A percentile compares a stretch with the other conserved stretches of the same genome.
Evolutionary conservation across 2,329 filamentous ascomycete species (phyloP).

Genomic region (Apiospora kogelbergensis): DNA sequence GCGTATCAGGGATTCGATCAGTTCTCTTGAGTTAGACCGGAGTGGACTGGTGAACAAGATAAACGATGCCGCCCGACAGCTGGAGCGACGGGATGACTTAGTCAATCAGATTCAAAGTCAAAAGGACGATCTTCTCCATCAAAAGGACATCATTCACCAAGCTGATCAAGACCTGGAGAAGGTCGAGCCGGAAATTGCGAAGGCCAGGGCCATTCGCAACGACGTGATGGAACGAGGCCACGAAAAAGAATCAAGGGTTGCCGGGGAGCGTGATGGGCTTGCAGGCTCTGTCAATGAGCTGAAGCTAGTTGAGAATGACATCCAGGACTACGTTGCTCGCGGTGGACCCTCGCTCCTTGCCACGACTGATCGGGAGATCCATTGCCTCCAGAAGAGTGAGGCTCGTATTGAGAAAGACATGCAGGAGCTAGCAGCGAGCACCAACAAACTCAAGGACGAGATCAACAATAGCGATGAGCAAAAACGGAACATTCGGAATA

Average conservation of each 20-base stretch:
- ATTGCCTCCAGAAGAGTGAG: constrained; percentile 66
- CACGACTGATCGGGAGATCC: constrained; percentile 68
- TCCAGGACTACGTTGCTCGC: constrained; percentile 74
- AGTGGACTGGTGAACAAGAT: constrained; percentile 75
- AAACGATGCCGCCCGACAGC: constrained; percentile 66
- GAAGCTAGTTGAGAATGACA: constrained; percentile 71
- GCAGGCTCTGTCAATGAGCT: constrained; percentile 76
- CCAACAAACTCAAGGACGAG: constrained; percentile 76
- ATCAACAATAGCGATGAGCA: constrained; percentile 78
- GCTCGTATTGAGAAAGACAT: constrained; percentile 67
- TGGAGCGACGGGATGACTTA: constrained; percentile 78
- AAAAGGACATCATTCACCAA: constrained; percentile 67
- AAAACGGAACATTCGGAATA: constrained; percentile 85
- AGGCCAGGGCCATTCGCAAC: constrained; percentile 74
- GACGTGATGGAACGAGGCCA: constrained; percentile 73
- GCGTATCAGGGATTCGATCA: constrained; percentile 66
- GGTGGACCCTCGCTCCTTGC: constrained; percentile 73
- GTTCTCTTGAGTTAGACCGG: constrained; percentile 71
- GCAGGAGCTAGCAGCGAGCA: constrained; percentile 62
- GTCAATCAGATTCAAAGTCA: constrained; percentile 71
- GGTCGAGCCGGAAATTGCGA: constrained; percentile 74
- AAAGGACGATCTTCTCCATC: constrained; percentile 65
- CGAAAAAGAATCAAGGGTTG: constrained; percentile 69
- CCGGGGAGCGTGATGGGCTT: constrained; percentile 69
- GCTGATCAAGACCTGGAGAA: constrained; percentile 72